Conservation (phyloP, 129 eudicot species). For the Pulicaria dysenterica region DNA sequence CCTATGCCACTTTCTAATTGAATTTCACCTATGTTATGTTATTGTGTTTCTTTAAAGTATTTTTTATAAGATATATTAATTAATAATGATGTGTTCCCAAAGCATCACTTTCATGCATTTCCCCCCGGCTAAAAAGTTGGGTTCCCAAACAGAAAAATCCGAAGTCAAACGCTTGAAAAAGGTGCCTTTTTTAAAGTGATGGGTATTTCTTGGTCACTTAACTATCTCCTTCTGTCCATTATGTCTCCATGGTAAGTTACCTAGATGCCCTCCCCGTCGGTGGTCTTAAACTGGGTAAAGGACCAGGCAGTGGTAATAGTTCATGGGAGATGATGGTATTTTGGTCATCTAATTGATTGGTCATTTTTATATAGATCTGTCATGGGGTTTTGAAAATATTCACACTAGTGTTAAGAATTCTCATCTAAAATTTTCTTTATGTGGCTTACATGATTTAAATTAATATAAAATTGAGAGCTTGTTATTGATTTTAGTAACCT, state of each 20-base stretch:
- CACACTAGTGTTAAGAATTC: too few species aligned
- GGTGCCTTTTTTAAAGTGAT: slow-evolving; percentile 25
- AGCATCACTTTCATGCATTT: slow-evolving; percentile 34
- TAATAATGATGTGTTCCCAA: not conserved
- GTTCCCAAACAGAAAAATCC: slow-evolving; percentile 36
- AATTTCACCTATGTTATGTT: too few species aligned
- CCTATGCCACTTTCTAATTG: too few species aligned
- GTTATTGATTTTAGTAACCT: too few species aligned
- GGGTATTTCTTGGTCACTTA: slow-evolving; percentile 17
- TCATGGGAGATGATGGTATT: slow-evolving; percentile 6
- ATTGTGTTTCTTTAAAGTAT: not conserved
- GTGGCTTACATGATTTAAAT: too few species aligned
- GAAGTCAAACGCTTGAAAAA: slow-evolving; percentile 41
- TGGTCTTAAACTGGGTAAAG: slow-evolving; percentile 8
- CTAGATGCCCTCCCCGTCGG: slow-evolving; percentile 33
- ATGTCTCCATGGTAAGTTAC: slow-evolving; percentile 25
- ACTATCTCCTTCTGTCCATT: slow-evolving; percentile 15
- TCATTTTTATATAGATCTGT: not conserved
- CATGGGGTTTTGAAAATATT: not conserved
- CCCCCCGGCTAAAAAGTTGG: slow-evolving; percentile 29
- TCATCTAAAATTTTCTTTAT: too few species aligned
- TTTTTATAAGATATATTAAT: not conserved
- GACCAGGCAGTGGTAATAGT: not conserved
- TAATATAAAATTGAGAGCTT: too few species aligned
- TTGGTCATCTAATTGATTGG: not conserved